phyloP scores from a whole-genome alignment of 2,329 filamentous ascomycete genomes.

The Exophiala dermatitidis region DNA sequence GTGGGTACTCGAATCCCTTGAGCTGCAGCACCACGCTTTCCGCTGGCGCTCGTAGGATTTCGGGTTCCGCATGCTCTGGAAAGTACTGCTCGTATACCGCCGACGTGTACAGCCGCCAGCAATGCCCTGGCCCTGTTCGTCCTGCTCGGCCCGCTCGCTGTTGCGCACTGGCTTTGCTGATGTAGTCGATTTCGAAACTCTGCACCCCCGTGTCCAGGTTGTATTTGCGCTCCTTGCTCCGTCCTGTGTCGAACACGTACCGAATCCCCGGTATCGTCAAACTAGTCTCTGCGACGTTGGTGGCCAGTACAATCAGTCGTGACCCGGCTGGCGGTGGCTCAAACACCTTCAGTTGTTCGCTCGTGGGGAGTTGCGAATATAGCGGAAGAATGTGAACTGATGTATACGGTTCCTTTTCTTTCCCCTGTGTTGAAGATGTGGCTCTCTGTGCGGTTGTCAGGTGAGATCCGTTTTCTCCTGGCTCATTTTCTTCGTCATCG shows the following conservation, averaged over 20 bases:
- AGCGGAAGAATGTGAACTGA: conserved; percentile 84
- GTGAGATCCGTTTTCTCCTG: neutral
- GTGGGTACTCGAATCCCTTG: conserved; percentile 86
- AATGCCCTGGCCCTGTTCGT: conserved; percentile 90
- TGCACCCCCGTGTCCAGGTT: conserved; percentile 85
- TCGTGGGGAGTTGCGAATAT: conserved; percentile 84
- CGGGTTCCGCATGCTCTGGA: conserved; percentile 74
- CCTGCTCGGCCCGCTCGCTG: conserved; percentile 91
- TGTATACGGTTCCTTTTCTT: conserved; percentile 48
- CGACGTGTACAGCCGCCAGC: conserved; percentile 88
- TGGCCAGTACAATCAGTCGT: conserved; percentile 80
- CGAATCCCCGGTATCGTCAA: conserved; percentile 91
- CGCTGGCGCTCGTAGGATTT: conserved; percentile 83
- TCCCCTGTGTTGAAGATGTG: neutral
- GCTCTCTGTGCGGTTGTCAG: neutral
- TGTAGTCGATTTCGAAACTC: conserved; percentile 91
- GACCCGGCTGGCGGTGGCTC: conserved; percentile 74
- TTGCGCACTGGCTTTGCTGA: conserved; percentile 91
- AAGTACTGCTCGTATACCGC: conserved; percentile 88
- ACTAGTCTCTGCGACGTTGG: conserved; percentile 95
- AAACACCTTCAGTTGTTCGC: conserved; percentile 86
- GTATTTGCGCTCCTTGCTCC: conserved; percentile 86
- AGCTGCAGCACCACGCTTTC: conserved; percentile 89
- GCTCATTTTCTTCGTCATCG: conserved; percentile 55
- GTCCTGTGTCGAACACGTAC: conserved; percentile 91